Percentiles rank a stretch among this genome's conserved stretches.
These are phyloP conservation scores for Cubamyces sp. DNA, from an alignment of 768 basidiomycete genomes.

Conservation along the genomic window DNA sequence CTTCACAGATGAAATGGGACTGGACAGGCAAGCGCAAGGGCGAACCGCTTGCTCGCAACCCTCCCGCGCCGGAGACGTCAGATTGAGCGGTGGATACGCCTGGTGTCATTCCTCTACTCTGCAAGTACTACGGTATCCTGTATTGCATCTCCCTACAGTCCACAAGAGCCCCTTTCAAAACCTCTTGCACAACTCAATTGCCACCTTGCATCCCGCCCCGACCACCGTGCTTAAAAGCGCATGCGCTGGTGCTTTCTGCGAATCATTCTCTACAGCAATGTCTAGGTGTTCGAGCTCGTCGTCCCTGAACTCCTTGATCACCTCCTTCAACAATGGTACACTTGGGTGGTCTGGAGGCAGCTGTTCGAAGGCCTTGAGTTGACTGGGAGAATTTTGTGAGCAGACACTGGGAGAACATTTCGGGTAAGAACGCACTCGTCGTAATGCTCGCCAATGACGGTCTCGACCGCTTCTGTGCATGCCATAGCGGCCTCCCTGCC, in stretches of 20 bases:
- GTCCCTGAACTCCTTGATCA: conserved; percentile 86
- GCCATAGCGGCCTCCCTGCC: conserved; percentile 97
- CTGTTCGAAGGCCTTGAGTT: conserved; percentile 73
- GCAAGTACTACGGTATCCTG: conserved; percentile 19
- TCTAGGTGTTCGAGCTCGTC: conserved; percentile 96
- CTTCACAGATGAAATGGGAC: conserved; percentile 53
- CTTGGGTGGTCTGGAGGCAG: conserved; percentile 75
- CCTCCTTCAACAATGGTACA: conserved; percentile 67
- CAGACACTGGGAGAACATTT: neutral
- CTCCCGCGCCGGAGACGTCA: conserved; percentile 30
- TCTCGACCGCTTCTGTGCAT: conserved; percentile 97
- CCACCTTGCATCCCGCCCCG: conserved; percentile 84
- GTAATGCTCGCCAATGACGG: conserved; percentile 97
- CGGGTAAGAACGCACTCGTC: conserved; percentile 75
- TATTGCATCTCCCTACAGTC: conserved; percentile 3
- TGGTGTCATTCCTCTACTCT: neutral
- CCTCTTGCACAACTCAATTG: conserved; percentile 88
- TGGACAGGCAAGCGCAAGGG: conserved; percentile 56
- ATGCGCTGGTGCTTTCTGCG: conserved; percentile 91
- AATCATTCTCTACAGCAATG: conserved; percentile 83
- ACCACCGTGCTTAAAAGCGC: conserved; percentile 86
- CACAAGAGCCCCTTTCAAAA: conserved; percentile 45
- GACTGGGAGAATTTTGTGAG: conserved; percentile 49
- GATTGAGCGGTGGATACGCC: conserved; percentile 17
- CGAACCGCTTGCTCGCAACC: conserved; percentile 40